A percentile compares a stretch with the other conserved stretches of the same genome.
These are phyloP conservation scores for Sphaerobolus stellatus DNA, from an alignment of 1,284 basidiomycete genomes.

Conservation along the genomic window DNA sequence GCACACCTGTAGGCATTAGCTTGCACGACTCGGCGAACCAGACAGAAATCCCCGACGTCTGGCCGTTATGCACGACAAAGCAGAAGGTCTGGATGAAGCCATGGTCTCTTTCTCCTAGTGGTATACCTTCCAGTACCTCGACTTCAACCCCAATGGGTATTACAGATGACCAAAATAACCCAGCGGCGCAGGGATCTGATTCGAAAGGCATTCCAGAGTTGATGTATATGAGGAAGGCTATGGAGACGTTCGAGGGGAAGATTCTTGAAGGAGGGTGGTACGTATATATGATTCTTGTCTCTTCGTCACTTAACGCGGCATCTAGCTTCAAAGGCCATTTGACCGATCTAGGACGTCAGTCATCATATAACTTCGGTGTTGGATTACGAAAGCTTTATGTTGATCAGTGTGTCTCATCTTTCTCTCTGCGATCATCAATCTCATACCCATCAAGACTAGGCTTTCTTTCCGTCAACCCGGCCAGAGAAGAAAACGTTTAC, in stretches of 20 bases:
- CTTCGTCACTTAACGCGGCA: slow-evolving; percentile 1
- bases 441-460: slow-evolving; percentile 34
- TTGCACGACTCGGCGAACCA: too few relatives aligned
- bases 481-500: slow-evolving; percentile 53
- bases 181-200: background rate
- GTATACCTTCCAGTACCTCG: too few relatives aligned
- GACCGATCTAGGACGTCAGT: slow-evolving; percentile 74
- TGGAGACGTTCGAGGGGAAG: slow-evolving; percentile 59
- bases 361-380: slow-evolving; percentile 41
- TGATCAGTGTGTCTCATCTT: slow-evolving; percentile 51
- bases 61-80: slow-evolving; percentile 66
- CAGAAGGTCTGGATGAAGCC: slow-evolving; percentile 54
- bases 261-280: slow-evolving; percentile 61
- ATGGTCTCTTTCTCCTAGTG: too few relatives aligned
- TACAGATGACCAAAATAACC: too few relatives aligned
- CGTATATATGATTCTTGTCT: slow-evolving; percentile 24
- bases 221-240: slow-evolving; percentile 41
- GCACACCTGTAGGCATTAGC: slow-evolving; percentile 68
- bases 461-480: slow-evolving; percentile 64
- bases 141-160: too few relatives aligned
- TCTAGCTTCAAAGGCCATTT: slow-evolving; percentile 72
- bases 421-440: background rate
- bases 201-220: background rate
- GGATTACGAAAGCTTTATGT: slow-evolving; percentile 68
- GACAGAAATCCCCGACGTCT: slow-evolving; percentile 66